phyloP scores from a whole-genome alignment of 306 rosid genomes.

The Bauhinia variegata region DNA sequence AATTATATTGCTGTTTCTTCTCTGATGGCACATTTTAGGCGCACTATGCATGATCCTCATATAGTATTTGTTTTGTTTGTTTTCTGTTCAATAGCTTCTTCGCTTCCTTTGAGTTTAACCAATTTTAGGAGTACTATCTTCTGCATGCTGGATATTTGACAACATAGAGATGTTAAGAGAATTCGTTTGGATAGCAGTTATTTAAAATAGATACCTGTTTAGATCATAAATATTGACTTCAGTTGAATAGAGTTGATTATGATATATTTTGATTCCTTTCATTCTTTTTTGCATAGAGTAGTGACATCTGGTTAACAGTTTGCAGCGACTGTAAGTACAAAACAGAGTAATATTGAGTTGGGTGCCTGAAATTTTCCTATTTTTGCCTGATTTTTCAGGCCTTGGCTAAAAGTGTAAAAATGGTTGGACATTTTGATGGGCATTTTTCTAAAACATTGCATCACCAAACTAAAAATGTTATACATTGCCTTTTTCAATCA shows the following conservation, averaged over 20 bases:
- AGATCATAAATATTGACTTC: background rate
- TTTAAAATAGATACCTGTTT: background rate
- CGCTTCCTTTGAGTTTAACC: background rate
- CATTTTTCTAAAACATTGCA: background rate
- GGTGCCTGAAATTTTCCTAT: no score
- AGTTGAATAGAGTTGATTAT: background rate
- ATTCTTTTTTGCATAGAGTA: background rate
- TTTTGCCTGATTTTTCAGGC: no score
- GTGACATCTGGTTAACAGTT: background rate
- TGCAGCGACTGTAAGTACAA: background rate
- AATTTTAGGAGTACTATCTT: background rate
- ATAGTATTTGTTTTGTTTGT: constrained; percentile 8
- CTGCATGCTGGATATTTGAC: constrained; percentile 8
- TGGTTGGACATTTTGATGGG: background rate
- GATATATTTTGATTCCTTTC: background rate
- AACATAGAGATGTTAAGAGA: constrained; percentile 4
- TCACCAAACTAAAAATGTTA: background rate
- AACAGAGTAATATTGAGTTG: background rate
- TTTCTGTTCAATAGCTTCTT: background rate
- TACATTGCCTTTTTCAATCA: background rate
- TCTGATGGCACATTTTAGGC: constrained; percentile 9
- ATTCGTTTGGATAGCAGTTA: constrained; percentile 7
- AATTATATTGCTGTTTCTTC: constrained; percentile 9
- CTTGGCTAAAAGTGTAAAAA: background rate
- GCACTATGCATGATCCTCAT: constrained; percentile 16